Evolutionary conservation across 2,329 filamentous ascomycete genomes (phyloP).

Genomic region (Bretziella fagacearum): DNA sequence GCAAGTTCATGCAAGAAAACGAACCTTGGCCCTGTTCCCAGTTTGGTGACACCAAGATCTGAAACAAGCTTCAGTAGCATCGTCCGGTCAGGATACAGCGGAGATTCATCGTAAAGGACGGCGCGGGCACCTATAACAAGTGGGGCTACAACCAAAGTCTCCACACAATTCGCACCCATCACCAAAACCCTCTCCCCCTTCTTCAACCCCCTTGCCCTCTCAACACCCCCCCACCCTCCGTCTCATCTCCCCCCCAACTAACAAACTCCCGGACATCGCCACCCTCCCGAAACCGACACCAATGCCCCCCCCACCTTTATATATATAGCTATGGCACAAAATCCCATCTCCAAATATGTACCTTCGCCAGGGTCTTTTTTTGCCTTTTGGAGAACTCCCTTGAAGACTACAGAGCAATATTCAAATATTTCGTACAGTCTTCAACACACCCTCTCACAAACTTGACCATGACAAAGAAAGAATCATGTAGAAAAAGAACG

Average conservation of each 20-base stretch:
- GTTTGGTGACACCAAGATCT: constrained; percentile 48
- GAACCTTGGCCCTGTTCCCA: constrained; percentile 65
- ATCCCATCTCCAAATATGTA: too few species aligned
- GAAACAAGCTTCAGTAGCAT: constrained; percentile 46
- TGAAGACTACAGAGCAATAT: too few species aligned
- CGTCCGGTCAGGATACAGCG: constrained; percentile 52
- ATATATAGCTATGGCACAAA: too few species aligned
- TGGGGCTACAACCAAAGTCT: constrained; percentile 48
- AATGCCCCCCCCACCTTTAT: constrained; percentile 53
- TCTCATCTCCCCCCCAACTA: constrained; percentile 52
- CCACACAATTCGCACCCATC: constrained; percentile 57
- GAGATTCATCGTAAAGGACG: constrained; percentile 70
- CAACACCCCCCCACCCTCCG: constrained; percentile 46
- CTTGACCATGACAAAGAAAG: not conserved
- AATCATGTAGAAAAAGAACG: not conserved
- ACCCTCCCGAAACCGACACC: constrained; percentile 54
- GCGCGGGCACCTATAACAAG: constrained; percentile 43
- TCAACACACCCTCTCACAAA: not conserved
- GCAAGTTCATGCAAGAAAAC: constrained; percentile 57
- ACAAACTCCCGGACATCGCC: constrained; percentile 37
- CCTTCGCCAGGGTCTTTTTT: too few species aligned
- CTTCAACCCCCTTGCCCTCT: constrained; percentile 40
- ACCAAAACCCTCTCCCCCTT: constrained; percentile 61
- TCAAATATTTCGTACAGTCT: too few species aligned
- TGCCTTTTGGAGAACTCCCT: too few species aligned